Conservation (phyloP, 306 rosid genomes). For the Vicia faba region DNA sequence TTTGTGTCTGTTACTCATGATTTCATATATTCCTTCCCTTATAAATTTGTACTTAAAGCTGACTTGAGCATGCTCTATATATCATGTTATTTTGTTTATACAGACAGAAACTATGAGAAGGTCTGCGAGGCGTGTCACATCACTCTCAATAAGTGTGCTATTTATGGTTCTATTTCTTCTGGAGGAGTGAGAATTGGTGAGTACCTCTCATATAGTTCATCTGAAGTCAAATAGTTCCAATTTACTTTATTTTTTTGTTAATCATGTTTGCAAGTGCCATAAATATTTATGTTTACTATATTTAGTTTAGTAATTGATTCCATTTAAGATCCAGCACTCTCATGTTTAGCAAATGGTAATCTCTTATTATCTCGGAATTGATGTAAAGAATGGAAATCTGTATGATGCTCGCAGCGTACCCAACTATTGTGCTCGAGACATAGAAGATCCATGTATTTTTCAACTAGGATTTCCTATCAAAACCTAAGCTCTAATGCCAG, state of each 20-base stretch:
- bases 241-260: slow-evolving; percentile 11
- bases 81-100: slow-evolving; percentile 31
- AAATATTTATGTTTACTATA: background rate
- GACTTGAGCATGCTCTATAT: slow-evolving; percentile 35
- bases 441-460: slow-evolving; percentile 2
- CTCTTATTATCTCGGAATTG: background rate
- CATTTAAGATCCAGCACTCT: slow-evolving; percentile 10
- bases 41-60: slow-evolving; percentile 25
- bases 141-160: slow-evolving; percentile 72
- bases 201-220: slow-evolving; percentile 31
- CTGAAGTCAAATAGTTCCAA: background rate
- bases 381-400: background rate
- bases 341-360: background rate
- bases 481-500: background rate
- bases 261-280: slow-evolving; percentile 6
- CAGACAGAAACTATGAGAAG: slow-evolving; percentile 78
- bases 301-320: slow-evolving; percentile 1
- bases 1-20: slow-evolving; percentile 17
- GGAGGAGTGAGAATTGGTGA: slow-evolving; percentile 88
- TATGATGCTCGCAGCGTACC: background rate
- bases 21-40: slow-evolving; percentile 9
- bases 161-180: slow-evolving; percentile 68
- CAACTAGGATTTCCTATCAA: background rate
- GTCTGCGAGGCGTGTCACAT: slow-evolving; percentile 82
- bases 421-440: background rate